phyloP scores from a whole-genome alignment of 441 rosid genomes.

The Erysimum pusillum region DNA sequence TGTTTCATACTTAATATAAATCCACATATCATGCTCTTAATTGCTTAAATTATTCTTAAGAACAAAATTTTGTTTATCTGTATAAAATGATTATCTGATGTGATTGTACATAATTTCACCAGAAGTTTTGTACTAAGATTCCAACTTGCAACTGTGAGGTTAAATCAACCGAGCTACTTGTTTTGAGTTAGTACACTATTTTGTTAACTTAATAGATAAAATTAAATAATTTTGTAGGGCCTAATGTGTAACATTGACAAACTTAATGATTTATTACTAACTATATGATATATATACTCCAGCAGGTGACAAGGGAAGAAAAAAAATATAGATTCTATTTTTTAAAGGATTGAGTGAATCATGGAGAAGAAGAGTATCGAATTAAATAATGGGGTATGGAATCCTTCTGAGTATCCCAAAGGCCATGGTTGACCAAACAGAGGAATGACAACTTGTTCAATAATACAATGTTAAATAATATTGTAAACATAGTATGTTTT shows the following conservation, averaged over 20 bases:
- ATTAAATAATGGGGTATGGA: constrained; percentile 39
- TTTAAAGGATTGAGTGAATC: constrained; percentile 43
- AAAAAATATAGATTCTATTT: constrained; percentile 15
- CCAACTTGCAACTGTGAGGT: background rate
- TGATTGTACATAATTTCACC: constrained; percentile 13
- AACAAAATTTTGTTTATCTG: background rate
- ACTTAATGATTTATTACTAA: constrained; percentile 17
- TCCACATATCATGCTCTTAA: too few species aligned
- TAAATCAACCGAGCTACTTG: constrained; percentile 1
- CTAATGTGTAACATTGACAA: constrained; percentile 34
- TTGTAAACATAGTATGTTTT: constrained; percentile 10
- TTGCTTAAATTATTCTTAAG: too few species aligned
- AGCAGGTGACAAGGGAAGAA: constrained; percentile 34
- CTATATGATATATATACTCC: constrained; percentile 25
- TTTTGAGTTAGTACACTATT: constrained; percentile 7
- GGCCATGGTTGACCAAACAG: constrained; percentile 50
- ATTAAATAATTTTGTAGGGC: constrained; percentile 16
- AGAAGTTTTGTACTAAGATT: constrained; percentile 3
- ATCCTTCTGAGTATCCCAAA: constrained; percentile 58
- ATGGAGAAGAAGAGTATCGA: constrained; percentile 39
- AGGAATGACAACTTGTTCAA: constrained; percentile 55
- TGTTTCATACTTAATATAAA: too few species aligned
- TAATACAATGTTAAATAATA: constrained; percentile 46
- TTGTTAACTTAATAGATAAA: constrained; percentile 17
- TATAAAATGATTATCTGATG: background rate